Evolutionary conservation across 441 rosid genomes (phyloP).

Genomic region (Brassica hybrid): DNA sequence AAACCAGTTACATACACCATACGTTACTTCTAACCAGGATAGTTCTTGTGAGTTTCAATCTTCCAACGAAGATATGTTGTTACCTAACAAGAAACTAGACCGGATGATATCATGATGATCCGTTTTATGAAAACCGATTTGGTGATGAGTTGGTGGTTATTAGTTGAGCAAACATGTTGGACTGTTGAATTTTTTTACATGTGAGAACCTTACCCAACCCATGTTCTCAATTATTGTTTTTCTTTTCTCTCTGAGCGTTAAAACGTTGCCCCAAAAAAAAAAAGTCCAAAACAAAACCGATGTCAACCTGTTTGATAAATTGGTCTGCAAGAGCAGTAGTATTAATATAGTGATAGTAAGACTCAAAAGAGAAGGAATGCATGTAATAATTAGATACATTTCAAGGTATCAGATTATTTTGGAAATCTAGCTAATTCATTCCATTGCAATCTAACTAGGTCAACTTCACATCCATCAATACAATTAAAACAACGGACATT

Average conservation of each 20-base stretch:
- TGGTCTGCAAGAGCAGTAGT: neutral
- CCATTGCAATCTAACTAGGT: neutral
- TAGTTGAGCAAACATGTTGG: conserved; percentile 35
- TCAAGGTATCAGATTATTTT: neutral
- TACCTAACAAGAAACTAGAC: neutral
- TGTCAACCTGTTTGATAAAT: conserved; percentile 3
- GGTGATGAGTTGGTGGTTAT: conserved; percentile 37
- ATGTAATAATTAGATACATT: neutral
- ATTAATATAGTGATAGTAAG: neutral
- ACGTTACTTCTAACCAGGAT: neutral
- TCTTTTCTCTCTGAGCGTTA: neutral
- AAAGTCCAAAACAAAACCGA: neutral
- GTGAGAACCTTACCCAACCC: conserved; percentile 10
- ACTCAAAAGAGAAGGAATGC: neutral
- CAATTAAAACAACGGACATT: too few species aligned
- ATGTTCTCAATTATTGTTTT: neutral
- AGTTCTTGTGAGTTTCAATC: neutral
- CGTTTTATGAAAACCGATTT: conserved; percentile 2
- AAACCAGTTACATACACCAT: neutral
- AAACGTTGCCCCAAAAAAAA: too few species aligned
- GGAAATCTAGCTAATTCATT: neutral
- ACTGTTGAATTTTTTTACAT: conserved; percentile 13
- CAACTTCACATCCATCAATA: neutral
- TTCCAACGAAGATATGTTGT: neutral
- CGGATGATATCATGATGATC: neutral